phyloP scores from a whole-genome alignment of 1,284 basidiomycete species.

The Kwoniella shivajii region DNA sequence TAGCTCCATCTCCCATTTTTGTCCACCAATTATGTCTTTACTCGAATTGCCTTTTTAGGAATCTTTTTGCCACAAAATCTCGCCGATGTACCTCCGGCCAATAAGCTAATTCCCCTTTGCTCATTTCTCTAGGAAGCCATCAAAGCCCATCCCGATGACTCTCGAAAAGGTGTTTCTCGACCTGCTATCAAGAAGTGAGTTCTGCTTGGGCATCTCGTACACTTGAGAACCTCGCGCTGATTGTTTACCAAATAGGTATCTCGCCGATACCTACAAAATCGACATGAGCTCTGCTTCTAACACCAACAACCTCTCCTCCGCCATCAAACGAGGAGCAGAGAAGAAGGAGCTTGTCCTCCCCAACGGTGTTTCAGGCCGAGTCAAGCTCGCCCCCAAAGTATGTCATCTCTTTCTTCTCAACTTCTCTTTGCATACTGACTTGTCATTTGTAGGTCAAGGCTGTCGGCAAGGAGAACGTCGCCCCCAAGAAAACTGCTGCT shows the following conservation, averaged over 20 bases:
- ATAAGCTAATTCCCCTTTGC: slow-evolving; percentile 1
- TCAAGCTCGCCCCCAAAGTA: slow-evolving; percentile 69
- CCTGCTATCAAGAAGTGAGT: slow-evolving; percentile 88
- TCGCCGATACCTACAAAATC: slow-evolving; percentile 75
- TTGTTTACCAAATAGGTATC: slow-evolving; percentile 59
- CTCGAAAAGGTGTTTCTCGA: slow-evolving; percentile 82
- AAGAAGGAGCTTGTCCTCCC: slow-evolving; percentile 79
- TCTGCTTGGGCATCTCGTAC: background rate
- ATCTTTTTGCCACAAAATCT: slow-evolving; percentile 14
- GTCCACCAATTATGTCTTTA: background rate
- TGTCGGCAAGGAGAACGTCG: slow-evolving; percentile 53
- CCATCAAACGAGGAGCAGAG: slow-evolving; percentile 76
- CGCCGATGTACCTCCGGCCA: background rate
- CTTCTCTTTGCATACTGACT: background rate
- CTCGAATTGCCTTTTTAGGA: slow-evolving; percentile 38
- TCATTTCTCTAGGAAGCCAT: slow-evolving; percentile 67
- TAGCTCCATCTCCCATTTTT: background rate
- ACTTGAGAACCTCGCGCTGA: background rate
- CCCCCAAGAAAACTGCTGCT: slow-evolving; percentile 52
- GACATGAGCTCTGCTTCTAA: slow-evolving; percentile 72
- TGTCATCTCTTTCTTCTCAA: slow-evolving; percentile 7
- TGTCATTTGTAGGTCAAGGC: slow-evolving; percentile 21
- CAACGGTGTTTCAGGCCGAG: slow-evolving; percentile 79
- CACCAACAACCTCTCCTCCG: slow-evolving; percentile 75
- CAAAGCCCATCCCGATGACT: slow-evolving; percentile 70